A percentile compares a stretch with the other conserved stretches of the same genome.
phyloP scores from a whole-genome alignment of 2,329 filamentous ascomycete species.

The Colletotrichum higginsianum region DNA sequence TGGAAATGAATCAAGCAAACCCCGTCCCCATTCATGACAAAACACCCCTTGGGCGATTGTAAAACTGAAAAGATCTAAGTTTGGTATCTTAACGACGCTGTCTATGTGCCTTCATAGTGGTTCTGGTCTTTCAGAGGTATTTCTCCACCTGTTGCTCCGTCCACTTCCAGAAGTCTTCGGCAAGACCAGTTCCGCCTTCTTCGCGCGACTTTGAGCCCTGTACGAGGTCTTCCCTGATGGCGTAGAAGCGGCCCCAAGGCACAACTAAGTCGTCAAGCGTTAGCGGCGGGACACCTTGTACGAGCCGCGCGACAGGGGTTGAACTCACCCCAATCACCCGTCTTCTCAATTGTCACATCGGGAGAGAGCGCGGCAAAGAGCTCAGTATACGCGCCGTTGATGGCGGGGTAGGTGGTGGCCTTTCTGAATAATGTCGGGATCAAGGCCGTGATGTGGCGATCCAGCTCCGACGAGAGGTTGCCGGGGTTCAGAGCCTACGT shows the following conservation, averaged over 20 bases:
- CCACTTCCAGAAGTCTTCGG: constrained; percentile 59
- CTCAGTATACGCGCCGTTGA: constrained; percentile 63
- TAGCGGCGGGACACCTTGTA: not conserved
- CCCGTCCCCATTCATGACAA: not conserved
- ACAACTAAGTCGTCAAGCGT: constrained; percentile 47
- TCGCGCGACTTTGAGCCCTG: constrained; percentile 49
- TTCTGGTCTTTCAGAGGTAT: constrained; percentile 5
- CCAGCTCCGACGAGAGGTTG: constrained; percentile 56
- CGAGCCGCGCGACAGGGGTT: not conserved
- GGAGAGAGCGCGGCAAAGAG: constrained; percentile 63
- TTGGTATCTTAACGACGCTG: not conserved
- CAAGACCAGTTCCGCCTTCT: constrained; percentile 57
- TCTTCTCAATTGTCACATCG: constrained; percentile 57
- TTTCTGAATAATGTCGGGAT: constrained; percentile 33
- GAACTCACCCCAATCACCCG: constrained; percentile 50
- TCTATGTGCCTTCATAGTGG: not conserved
- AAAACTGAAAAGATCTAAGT: too few relatives aligned
- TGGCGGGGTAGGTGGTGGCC: constrained; percentile 46
- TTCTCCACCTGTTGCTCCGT: constrained; percentile 54
- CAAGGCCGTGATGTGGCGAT: constrained; percentile 41
- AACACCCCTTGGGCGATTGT: not conserved
- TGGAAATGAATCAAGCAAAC: not conserved
- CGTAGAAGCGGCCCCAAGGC: constrained; percentile 56
- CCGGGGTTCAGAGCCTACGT: constrained; percentile 55
- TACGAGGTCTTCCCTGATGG: constrained; percentile 49